These are phyloP conservation scores for Dipodascus geniculatus DNA, from an alignment of 805 yeast species.

Conservation along the genomic window DNA sequence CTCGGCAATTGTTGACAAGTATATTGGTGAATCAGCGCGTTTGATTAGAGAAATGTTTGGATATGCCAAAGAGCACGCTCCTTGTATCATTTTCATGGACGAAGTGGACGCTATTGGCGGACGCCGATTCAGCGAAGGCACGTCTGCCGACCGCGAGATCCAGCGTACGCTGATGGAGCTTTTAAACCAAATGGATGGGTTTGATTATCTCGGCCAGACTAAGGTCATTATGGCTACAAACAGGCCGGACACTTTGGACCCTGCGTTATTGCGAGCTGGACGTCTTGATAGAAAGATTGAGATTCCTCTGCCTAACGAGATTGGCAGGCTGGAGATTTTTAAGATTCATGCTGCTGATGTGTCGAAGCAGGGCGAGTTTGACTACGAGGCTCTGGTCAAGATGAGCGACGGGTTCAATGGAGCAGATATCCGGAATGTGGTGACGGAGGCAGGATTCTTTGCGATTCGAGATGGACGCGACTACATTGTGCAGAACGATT, in stretches of 20 bases:
- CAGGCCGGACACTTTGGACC: constrained; percentile 96
- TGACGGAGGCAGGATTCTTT: constrained; percentile 97
- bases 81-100: constrained; percentile 97
- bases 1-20: constrained; percentile 93
- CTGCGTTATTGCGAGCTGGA: constrained; percentile 94
- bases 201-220: constrained; percentile 91
- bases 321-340: constrained; percentile 85
- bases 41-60: constrained; percentile 96
- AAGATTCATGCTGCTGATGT: constrained; percentile 85
- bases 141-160: constrained; percentile 96
- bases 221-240: constrained; percentile 99
- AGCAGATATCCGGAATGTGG: constrained; percentile 92
- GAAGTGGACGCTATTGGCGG: constrained; percentile 99
- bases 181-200: constrained; percentile 97
- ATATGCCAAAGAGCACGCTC: constrained; percentile 95
- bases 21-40: constrained; percentile 96
- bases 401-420: constrained; percentile 99
- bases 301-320: constrained; percentile 91
- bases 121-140: constrained; percentile 93
- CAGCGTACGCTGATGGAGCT: constrained; percentile 97
- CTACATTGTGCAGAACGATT: constrained; percentile 81
- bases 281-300: constrained; percentile 94
- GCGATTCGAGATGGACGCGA: constrained; percentile 98
- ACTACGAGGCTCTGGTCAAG: constrained; percentile 92
- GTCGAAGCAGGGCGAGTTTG: constrained; percentile 87